phyloP scores from a whole-genome alignment of 176 grass and related monocot species.

The Ensete glaucum region DNA sequence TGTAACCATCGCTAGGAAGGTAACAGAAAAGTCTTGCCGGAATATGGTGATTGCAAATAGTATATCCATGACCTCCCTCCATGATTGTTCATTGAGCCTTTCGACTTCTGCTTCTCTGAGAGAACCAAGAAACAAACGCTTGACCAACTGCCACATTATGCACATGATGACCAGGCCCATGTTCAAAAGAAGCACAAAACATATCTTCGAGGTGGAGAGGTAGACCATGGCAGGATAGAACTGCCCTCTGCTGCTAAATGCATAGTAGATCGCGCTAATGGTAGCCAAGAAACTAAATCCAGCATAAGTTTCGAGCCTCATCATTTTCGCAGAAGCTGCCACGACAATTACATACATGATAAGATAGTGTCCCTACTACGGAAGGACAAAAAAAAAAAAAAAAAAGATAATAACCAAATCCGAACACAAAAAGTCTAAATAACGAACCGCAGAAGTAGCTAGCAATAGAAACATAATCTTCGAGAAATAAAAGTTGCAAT shows the following conservation, averaged over 20 bases:
- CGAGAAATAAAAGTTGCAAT: too few relatives aligned
- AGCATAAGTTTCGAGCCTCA: slow-evolving; percentile 75
- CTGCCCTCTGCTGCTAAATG: slow-evolving; percentile 92
- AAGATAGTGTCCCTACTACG: not conserved
- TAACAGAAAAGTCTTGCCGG: slow-evolving; percentile 88
- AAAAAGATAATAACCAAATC: too few relatives aligned
- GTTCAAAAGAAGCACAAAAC: slow-evolving; percentile 91
- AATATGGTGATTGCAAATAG: slow-evolving; percentile 96
- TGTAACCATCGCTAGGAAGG: slow-evolving; percentile 77
- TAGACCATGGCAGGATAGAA: slow-evolving; percentile 92
- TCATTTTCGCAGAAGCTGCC: slow-evolving; percentile 35
- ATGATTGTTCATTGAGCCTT: slow-evolving; percentile 89
- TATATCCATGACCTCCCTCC: slow-evolving; percentile 88
- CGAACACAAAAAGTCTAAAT: too few relatives aligned
- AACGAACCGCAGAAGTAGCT: too few relatives aligned
- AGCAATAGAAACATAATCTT: too few relatives aligned
- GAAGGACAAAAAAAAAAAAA: too few relatives aligned
- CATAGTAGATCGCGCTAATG: slow-evolving; percentile 61
- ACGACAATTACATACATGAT: not conserved
- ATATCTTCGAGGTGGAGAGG: slow-evolving; percentile 94
- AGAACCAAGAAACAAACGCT: slow-evolving; percentile 70
- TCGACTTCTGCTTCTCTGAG: slow-evolving; percentile 89
- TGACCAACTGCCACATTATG: slow-evolving; percentile 79
- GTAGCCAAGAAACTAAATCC: slow-evolving; percentile 93
- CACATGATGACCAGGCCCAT: slow-evolving; percentile 85